A percentile compares a stretch with the other conserved stretches of the same genome.
These are phyloP conservation scores for Diaporthe sp. DNA, from an alignment of 2,329 filamentous ascomycete genomes.

Conservation along the genomic window DNA sequence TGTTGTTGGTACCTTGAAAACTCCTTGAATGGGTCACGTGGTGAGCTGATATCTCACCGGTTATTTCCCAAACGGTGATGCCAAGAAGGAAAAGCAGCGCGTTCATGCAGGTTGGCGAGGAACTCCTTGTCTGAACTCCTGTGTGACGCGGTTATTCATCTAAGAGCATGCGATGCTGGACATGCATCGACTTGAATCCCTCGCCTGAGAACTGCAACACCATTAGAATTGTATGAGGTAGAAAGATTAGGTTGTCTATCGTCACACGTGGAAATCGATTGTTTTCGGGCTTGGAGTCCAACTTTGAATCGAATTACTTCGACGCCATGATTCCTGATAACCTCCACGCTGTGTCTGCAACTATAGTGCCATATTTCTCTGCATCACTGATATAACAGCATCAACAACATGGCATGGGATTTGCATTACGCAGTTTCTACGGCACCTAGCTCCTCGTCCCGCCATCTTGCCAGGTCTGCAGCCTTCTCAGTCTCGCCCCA, in stretches of 20 bases:
- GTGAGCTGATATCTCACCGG: background rate
- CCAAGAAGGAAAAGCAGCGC: background rate
- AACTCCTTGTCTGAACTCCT: background rate
- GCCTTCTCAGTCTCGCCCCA: slow-evolving; percentile 27
- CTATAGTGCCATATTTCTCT: background rate
- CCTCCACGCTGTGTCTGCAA: background rate
- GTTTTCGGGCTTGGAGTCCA: background rate
- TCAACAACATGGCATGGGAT: too few species aligned
- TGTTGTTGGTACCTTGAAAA: background rate
- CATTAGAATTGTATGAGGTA: too few species aligned
- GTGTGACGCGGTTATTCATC: background rate
- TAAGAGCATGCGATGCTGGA: too few species aligned
- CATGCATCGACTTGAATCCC: too few species aligned
- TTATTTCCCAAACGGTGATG: background rate
- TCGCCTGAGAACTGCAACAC: too few species aligned
- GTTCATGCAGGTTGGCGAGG: background rate
- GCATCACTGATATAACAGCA: too few species aligned
- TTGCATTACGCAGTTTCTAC: background rate
- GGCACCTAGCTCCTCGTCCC: background rate
- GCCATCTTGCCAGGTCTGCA: slow-evolving; percentile 18
- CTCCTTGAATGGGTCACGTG: background rate
- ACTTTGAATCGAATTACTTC: background rate
- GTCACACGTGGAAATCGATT: too few species aligned
- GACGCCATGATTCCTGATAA: background rate
- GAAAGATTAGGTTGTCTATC: too few species aligned